phyloP scores from a whole-genome alignment of 148 eudicot species.

The Euryodendron excelsum region DNA sequence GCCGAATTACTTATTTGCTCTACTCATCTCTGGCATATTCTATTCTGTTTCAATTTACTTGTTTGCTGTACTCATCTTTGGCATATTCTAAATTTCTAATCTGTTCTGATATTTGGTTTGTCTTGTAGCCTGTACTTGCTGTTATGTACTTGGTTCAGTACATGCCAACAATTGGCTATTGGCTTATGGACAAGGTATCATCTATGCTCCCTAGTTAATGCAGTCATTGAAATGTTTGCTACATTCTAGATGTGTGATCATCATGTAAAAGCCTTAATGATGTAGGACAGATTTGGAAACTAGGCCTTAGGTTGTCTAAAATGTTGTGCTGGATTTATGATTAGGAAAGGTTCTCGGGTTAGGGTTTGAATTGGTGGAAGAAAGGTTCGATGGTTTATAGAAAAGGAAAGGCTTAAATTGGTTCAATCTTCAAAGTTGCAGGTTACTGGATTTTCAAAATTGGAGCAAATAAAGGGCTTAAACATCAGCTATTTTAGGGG shows the following conservation, averaged over 20 bases:
- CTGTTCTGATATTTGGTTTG: conserved; percentile 11
- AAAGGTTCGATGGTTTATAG: not conserved
- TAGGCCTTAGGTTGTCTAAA: not conserved
- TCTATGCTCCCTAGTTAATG: not conserved
- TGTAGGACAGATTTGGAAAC: not conserved
- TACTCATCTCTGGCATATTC: not conserved
- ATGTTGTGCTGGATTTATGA: not conserved
- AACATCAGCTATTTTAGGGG: not conserved
- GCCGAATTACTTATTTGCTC: not conserved
- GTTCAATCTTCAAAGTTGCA: not conserved
- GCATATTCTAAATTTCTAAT: not conserved
- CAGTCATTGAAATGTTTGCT: not conserved
- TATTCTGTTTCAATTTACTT: not conserved
- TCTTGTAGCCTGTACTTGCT: conserved; percentile 83
- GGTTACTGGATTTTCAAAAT: not conserved
- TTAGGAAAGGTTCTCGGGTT: not conserved
- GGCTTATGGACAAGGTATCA: conserved; percentile 94
- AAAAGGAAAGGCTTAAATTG: not conserved
- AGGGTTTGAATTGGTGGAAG: not conserved
- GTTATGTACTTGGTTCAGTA: conserved; percentile 95
- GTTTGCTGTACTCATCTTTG: not conserved
- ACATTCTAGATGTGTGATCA: not conserved
- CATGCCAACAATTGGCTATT: conserved; percentile 78
- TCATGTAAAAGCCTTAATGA: not conserved
- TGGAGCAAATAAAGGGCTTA: not conserved